phyloP scores from a whole-genome alignment of 306 rosid species.

The Elaeagnus macrophylla region DNA sequence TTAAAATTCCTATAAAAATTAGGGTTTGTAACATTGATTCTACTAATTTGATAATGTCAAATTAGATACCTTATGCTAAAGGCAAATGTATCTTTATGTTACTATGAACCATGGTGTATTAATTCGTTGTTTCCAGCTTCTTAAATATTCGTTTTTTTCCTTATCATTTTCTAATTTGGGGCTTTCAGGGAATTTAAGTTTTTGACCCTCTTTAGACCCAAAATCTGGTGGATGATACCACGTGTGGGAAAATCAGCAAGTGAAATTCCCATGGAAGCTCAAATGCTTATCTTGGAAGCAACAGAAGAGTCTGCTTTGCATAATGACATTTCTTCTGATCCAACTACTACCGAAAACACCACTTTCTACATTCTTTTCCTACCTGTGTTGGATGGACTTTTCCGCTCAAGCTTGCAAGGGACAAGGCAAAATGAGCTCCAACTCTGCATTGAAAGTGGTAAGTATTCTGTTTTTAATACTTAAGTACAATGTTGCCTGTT shows the following conservation, averaged over 20 bases:
- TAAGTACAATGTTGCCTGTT: background rate
- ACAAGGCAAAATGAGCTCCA: conserved; percentile 45
- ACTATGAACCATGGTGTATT: background rate
- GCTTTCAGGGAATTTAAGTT: conserved; percentile 45
- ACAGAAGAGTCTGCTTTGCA: conserved; percentile 28
- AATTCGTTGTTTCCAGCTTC: too few relatives aligned
- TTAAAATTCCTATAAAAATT: too few relatives aligned
- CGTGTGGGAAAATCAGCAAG: conserved; percentile 39
- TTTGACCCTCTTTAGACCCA: conserved; percentile 49
- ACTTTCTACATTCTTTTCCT: conserved; percentile 46
- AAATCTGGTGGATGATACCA: conserved; percentile 80
- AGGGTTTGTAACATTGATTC: too few relatives aligned
- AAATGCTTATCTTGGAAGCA: conserved; percentile 59
- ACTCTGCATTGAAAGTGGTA: conserved; percentile 65
- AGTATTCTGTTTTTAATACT: conserved; percentile 2
- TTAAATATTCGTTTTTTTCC: background rate
- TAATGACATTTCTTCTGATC: conserved; percentile 27
- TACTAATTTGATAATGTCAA: too few relatives aligned
- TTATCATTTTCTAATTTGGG: background rate
- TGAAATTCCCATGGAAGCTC: conserved; percentile 68
- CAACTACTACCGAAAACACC: conserved; percentile 13
- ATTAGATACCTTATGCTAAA: too few relatives aligned
- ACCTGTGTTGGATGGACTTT: conserved; percentile 64
- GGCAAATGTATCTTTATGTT: background rate
- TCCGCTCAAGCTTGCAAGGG: conserved; percentile 60